Evolutionary conservation across 495 filamentous ascomycete species (phyloP), one percentile per base, ranked within the genome.

Genomic region (Aspergillus sparsus): DNA sequence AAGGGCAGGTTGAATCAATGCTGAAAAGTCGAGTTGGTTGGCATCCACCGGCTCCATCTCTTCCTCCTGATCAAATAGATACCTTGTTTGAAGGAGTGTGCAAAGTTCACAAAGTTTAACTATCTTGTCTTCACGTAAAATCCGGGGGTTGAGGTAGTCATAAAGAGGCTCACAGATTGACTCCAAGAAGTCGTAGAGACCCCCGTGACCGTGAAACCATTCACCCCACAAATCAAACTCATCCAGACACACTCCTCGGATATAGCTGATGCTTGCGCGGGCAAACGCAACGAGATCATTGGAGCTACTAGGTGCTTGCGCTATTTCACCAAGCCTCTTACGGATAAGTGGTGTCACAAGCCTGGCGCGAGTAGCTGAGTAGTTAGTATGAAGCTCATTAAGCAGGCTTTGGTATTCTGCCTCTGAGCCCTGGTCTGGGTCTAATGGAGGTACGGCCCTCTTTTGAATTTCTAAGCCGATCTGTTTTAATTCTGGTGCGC

Each of bases 81-180:
- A 96, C 44, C 88, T 85, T n/a, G 89, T 90, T 63, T 93, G 91
- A 10, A 97, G 76, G 69, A 93, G 81, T 8, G 87, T 87, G 56
- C 91, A 87, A 1, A 97, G 75, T 64, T 91, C 89, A 73, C 91
- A 96, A 5, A 93, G 82, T 75, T 89, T 84, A 76, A 91, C 65
- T 62, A 89, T 77, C 75, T 83, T 83, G 16, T 80, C 86, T 67
- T 91, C 88, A 62, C 87, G 87, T 45, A 90, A 88, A 21, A 85
- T 89, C 34, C 82, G 77, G 7, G 88, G 88, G 35, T 85, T 80
- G 21, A 91, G 76, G 62, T 89, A 78, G 58, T 91, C 88, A 63
- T 89, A 89, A n/a, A 91, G 73, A 8, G 88, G 87, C 71, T 91
- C 88, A 64, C 87, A 89, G 34, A 91, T 80, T 4, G 86, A 81